Evolutionary conservation across 805 yeast genomes (phyloP), one percentile per base, ranked within the genome.

Genomic region (Barnettozyma sucrosica): DNA sequence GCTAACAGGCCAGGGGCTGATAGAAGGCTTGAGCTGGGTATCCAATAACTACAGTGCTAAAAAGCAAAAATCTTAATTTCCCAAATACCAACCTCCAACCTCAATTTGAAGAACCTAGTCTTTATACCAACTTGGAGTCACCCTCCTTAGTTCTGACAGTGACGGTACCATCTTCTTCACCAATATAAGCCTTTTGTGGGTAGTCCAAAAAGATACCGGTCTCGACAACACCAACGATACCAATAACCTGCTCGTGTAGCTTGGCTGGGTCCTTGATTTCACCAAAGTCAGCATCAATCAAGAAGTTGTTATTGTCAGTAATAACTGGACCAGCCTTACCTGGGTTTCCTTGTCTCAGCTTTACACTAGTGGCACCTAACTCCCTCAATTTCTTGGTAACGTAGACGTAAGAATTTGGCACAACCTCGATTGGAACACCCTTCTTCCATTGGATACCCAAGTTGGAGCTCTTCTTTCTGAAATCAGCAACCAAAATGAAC

Each of bases 321-420:
- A 93, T 85, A 20, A 89, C 83, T 10, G 99, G 98, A 24, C 99
- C 99, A 9, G 99, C 99, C 69, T 93, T 93, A 25, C 95, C 90
- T 43, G 82, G 70, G 13, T 87, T 89, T 44, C 98, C 98, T 55
- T 84, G 84, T 66, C 99, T 80, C 58, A 89, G 75, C 5, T 61
- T 68, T 19, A 89, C 80, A 2, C 66, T 70, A 45, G 71, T 68
- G 26, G 92, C 90, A 11, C 92, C 92, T 58, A 88, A 62, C 36
- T 61, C 60, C 44, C 66, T 61, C 59, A 93, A 73, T 53, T 89
- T 89, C 14, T 69, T 68, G 7, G 75, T 67, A 19, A 93, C 92
- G 61, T 85, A 85, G 36, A 82, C 85, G 59, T 85, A 87, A 2
- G 98, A 83, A 51, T 79, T 77, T 42, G 97, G 97, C 20, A 93